Conservation (phyloP, 2,329 filamentous ascomycete genomes). For the Fusarium marasasianum region DNA sequence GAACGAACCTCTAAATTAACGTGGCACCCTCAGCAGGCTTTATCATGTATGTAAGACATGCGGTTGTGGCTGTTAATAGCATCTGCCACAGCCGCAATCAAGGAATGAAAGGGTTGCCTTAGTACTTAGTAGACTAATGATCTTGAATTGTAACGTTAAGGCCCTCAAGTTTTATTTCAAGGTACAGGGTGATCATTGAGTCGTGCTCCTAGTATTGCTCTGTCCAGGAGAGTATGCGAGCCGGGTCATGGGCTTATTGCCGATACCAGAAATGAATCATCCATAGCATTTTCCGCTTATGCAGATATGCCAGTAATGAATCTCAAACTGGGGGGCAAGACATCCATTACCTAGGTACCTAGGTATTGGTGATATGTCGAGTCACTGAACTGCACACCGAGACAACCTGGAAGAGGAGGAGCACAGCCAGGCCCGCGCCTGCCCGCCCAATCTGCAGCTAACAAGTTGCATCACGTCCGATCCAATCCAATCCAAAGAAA, state of each 20-base stretch:
- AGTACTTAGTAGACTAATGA: not conserved
- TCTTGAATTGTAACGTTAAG: not conserved
- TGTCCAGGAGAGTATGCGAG: not conserved
- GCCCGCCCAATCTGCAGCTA: slow-evolving; percentile 25
- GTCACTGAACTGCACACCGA: not conserved
- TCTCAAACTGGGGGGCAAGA: not conserved
- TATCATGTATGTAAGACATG: slow-evolving; percentile 1
- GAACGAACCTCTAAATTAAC: not conserved
- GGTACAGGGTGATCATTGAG: not conserved
- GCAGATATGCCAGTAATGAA: not conserved
- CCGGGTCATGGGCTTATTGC: not conserved
- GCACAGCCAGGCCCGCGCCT: slow-evolving; percentile 32
- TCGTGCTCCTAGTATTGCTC: not conserved
- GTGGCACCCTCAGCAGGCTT: not conserved
- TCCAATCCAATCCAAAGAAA: slow-evolving; percentile 5
- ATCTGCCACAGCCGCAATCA: slow-evolving; percentile 16
- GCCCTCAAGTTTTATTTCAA: not conserved
- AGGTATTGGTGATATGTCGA: not conserved
- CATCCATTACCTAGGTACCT: not conserved
- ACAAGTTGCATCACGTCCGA: slow-evolving; percentile 25
- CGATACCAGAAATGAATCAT: not conserved
- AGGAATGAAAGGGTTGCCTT: slow-evolving; percentile 17
- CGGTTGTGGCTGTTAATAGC: slow-evolving; percentile 15
- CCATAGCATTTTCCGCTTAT: not conserved
- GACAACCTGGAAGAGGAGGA: not conserved